A percentile compares a stretch with the other conserved stretches of the same genome.
Evolutionary conservation across 345 rosid genomes (phyloP).

Genomic region (Anacardium occidentale): DNA sequence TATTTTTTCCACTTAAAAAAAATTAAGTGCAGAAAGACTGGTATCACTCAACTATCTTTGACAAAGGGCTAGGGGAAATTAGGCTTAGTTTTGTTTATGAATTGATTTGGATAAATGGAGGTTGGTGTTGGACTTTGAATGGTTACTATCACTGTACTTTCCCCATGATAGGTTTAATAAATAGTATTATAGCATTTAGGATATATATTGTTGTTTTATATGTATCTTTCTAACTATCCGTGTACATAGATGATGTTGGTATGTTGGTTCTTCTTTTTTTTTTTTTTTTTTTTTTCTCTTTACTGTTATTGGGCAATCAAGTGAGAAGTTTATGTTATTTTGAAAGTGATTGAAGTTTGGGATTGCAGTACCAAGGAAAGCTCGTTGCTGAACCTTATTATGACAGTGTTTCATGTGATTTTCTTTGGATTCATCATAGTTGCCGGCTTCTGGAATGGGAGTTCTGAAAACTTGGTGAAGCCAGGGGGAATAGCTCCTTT

Average conservation of each 20-base stretch:
- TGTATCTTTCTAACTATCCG: background rate
- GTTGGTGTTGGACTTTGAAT: conserved; percentile 3
- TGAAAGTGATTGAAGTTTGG: conserved; percentile 33
- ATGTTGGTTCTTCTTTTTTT: too few species aligned
- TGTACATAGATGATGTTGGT: background rate
- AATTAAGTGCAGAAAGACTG: conserved; percentile 1
- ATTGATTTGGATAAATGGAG: conserved; percentile 15
- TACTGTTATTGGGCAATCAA: too few species aligned
- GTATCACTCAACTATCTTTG: conserved; percentile 12
- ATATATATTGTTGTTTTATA: background rate
- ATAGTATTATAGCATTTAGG: background rate
- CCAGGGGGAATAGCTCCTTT: conserved; percentile 80
- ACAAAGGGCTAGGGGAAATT: conserved; percentile 20
- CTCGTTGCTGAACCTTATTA: conserved; percentile 70
- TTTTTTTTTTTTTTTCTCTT: too few species aligned
- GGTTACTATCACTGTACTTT: conserved; percentile 16
- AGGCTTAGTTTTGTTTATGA: conserved; percentile 10
- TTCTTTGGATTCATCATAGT: conserved; percentile 81
- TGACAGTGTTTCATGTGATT: conserved; percentile 79
- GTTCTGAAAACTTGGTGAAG: conserved; percentile 53
- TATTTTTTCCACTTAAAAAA: background rate
- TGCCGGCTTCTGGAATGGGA: conserved; percentile 64
- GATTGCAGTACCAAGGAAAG: conserved; percentile 88
- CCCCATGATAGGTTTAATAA: background rate
- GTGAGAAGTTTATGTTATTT: background rate